phyloP scores from a whole-genome alignment of 495 filamentous ascomycete genomes.

The Tetracladium setigerum region DNA sequence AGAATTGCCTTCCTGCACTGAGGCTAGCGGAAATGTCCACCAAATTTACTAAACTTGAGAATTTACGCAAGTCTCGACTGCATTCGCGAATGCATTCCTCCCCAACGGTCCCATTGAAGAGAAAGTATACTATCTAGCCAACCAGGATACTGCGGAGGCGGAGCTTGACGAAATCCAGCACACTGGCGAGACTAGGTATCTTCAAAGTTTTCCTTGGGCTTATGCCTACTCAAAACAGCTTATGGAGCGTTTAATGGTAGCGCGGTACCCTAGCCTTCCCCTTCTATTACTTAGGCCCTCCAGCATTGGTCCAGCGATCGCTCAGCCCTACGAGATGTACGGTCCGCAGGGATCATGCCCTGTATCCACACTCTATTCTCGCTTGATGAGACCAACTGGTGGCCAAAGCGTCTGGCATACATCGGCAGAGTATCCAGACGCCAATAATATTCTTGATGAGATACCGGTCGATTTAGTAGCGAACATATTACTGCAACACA shows the following conservation, averaged over 20 bases:
- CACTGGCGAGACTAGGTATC: constrained; percentile 3
- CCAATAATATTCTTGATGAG: constrained; percentile 11
- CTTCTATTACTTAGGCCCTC: constrained; percentile 6
- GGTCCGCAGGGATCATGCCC: constrained; percentile 3
- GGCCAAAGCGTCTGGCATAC: neutral
- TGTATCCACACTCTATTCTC: neutral
- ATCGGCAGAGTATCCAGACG: neutral
- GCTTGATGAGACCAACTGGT: neutral
- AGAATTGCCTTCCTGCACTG: constrained; percentile 12
- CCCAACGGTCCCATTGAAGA: constrained; percentile 6
- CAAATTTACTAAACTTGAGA: constrained; percentile 2
- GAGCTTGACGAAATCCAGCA: constrained; percentile 4
- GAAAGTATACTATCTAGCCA: constrained; percentile 5
- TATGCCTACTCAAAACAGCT: constrained; percentile 14
- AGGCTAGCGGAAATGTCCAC: constrained; percentile 1
- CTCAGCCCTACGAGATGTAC: constrained; percentile 7
- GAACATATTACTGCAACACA: constrained; percentile 12
- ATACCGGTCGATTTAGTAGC: constrained; percentile 9
- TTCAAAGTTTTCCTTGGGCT: constrained; percentile 4
- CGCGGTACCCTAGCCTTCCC: constrained; percentile 4
- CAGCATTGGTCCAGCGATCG: constrained; percentile 6
- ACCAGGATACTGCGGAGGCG: neutral
- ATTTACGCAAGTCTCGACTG: constrained; percentile 13
- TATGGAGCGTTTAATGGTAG: constrained; percentile 3
- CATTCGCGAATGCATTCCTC: constrained; percentile 3